These are phyloP conservation scores for Ballota nigra DNA, from an alignment of 257 asterid species.

Conservation along the genomic window DNA sequence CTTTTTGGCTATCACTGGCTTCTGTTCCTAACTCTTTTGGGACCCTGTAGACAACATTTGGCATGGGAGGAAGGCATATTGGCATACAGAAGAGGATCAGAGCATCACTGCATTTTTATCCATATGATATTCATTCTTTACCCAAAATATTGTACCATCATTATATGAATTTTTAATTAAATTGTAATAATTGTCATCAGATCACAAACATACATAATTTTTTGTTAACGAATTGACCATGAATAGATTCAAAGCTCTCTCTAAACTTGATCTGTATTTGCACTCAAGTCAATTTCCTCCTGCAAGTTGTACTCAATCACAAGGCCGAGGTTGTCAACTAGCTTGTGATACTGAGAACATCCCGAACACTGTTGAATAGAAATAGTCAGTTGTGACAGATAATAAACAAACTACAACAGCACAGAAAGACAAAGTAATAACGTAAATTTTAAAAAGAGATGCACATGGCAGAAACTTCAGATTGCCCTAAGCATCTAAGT, in stretches of 20 bases:
- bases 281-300: slow-evolving; percentile 52
- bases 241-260: slow-evolving; percentile 18
- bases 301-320: slow-evolving; percentile 72
- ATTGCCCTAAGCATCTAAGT: slow-evolving; percentile 2
- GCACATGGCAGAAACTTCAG: background rate
- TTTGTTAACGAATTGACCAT: background rate
- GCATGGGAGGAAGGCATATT: slow-evolving; percentile 26
- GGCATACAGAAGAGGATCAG: slow-evolving; percentile 64
- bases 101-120: slow-evolving; percentile 40
- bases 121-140: slow-evolving; percentile 41
- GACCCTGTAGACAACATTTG: slow-evolving; percentile 34
- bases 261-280: slow-evolving; percentile 44
- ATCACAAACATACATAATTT: background rate
- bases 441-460: background rate
- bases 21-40: slow-evolving; percentile 31
- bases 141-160: slow-evolving; percentile 23
- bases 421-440: background rate
- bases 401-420: background rate
- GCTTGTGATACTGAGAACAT: slow-evolving; percentile 80
- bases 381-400: slow-evolving; percentile 5
- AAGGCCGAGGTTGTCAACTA: slow-evolving; percentile 93
- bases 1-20: slow-evolving; percentile 45
- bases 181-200: slow-evolving; percentile 29
- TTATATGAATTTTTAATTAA: slow-evolving; percentile 24
- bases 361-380: slow-evolving; percentile 73